A percentile compares a stretch with the other conserved stretches of the same genome.
Conservation (phyloP, 768 basidiomycete species). For the Boletus pseudopeckii region DNA sequence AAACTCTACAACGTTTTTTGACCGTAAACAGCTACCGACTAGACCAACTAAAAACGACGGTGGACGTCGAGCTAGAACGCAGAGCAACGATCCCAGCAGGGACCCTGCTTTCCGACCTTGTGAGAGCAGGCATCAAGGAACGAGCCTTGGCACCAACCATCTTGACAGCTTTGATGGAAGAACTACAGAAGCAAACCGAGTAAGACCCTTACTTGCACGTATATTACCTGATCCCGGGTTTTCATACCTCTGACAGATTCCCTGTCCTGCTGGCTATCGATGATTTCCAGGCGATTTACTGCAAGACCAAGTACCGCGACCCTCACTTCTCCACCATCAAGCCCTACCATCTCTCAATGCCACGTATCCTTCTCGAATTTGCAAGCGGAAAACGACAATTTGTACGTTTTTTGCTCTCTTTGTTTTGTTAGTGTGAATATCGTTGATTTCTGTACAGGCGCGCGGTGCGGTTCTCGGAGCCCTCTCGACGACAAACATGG, state of each 20-base stretch:
- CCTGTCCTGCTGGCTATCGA: conserved; percentile 85
- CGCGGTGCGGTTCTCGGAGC: conserved; percentile 74
- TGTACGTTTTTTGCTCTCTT: conserved; percentile 42
- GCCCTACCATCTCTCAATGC: conserved; percentile 75
- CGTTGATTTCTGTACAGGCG: conserved; percentile 38
- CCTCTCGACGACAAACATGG: conserved; percentile 56
- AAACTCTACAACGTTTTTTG: conserved; percentile 59
- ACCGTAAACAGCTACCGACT: conserved; percentile 54
- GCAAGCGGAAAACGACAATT: conserved; percentile 67
- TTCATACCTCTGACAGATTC: conserved; percentile 39
- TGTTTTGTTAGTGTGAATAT: not conserved
- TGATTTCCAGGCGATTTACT: conserved; percentile 81
- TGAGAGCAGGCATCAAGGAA: conserved; percentile 55
- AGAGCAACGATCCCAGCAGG: conserved; percentile 45
- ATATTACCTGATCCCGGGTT: not conserved
- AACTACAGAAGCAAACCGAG: conserved; percentile 63
- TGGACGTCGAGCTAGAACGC: conserved; percentile 45
- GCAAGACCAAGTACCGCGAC: conserved; percentile 64
- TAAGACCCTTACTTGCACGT: conserved; percentile 32
- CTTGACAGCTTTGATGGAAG: conserved; percentile 54
- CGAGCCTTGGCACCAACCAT: conserved; percentile 50
- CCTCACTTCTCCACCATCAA: conserved; percentile 67
- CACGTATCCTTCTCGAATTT: conserved; percentile 74
- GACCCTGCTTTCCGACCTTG: conserved; percentile 50
- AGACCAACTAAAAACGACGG: conserved; percentile 37